These are phyloP conservation scores for Globisporangium perplexum DNA, from an alignment of 352 stramenopile species.

Conservation along the genomic window DNA sequence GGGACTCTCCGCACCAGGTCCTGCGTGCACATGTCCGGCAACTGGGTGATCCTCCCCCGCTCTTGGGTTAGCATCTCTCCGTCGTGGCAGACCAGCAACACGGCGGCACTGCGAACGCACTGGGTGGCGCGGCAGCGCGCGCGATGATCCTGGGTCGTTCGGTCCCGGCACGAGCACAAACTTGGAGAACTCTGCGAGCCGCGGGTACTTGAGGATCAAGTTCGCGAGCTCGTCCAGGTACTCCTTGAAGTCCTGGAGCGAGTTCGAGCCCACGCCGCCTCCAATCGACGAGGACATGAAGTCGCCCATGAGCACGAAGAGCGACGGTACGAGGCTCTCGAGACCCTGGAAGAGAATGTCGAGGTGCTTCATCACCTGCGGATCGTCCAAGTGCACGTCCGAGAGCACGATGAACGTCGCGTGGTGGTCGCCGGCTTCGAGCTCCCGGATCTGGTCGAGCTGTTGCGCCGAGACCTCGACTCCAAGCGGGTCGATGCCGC, in stretches of 20 bases:
- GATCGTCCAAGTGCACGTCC: slow-evolving; percentile 92
- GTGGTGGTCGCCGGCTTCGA: slow-evolving; percentile 81
- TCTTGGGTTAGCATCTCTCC: not conserved
- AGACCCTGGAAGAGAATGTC: slow-evolving; percentile 88
- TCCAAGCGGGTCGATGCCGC: slow-evolving; percentile 74
- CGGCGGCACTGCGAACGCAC: slow-evolving; percentile 18
- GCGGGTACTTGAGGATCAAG: slow-evolving; percentile 86
- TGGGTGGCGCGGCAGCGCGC: slow-evolving; percentile 74
- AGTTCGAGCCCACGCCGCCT: slow-evolving; percentile 54
- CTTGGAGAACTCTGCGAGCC: slow-evolving; percentile 72
- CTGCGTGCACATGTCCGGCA: slow-evolving; percentile 62
- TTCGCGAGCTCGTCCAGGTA: slow-evolving; percentile 88
- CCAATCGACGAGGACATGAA: slow-evolving; percentile 85
- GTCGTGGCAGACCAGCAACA: not conserved
- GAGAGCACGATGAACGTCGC: slow-evolving; percentile 92
- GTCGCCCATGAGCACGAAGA: slow-evolving; percentile 95
- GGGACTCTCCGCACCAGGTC: slow-evolving; percentile 66
- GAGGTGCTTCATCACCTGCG: slow-evolving; percentile 86
- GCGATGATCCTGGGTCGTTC: slow-evolving; percentile 84
- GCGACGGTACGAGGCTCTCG: slow-evolving; percentile 55
- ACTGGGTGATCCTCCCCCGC: slow-evolving; percentile 15
- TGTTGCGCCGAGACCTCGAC: slow-evolving; percentile 79
- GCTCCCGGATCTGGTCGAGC: slow-evolving; percentile 63
- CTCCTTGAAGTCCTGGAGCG: slow-evolving; percentile 77
- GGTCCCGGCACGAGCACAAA: slow-evolving; percentile 92